phyloP scores from a whole-genome alignment of 225 moss, liverwort and hornwort species.

The Takakia lepidozioides region DNA sequence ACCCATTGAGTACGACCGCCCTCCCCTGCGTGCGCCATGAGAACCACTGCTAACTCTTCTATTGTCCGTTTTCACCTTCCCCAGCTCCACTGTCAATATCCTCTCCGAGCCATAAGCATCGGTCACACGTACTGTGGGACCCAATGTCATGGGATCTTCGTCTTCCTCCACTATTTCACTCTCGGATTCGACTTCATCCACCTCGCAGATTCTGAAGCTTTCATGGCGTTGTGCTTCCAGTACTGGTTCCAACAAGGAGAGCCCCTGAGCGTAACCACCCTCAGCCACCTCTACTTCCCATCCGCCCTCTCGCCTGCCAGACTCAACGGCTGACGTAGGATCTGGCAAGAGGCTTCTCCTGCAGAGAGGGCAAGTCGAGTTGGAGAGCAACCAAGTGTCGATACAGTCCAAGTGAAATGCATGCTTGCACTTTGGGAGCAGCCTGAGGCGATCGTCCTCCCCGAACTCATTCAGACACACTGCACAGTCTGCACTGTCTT shows the following conservation, averaged over 20 bases:
- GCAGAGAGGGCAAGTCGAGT: constrained; percentile 48
- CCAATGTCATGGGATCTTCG: no score
- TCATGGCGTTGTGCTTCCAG: no score
- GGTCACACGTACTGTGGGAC: no score
- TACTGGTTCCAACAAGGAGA: no score
- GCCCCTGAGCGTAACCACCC: no score
- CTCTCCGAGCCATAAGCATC: constrained; percentile 1
- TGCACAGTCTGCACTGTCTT: constrained; percentile 45
- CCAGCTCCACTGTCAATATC: constrained; percentile 36
- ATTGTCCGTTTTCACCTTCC: constrained; percentile 23
- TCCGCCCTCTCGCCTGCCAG: no score
- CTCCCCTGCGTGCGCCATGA: constrained; percentile 1
- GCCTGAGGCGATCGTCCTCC: constrained; percentile 38
- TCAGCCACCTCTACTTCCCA: no score
- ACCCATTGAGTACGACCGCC: constrained; percentile 47
- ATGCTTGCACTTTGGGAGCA: constrained; percentile 44
- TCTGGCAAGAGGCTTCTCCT: constrained; percentile 31
- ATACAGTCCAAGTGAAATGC: constrained; percentile 46
- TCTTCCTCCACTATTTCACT: no score
- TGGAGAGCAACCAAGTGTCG: constrained; percentile 47
- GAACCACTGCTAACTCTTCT: constrained; percentile 5
- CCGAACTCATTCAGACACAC: constrained; percentile 47
- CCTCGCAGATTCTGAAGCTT: no score
- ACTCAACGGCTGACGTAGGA: no score
- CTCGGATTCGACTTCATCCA: no score